phyloP scores from a whole-genome alignment of 2,329 filamentous ascomycete genomes.

The Aureobasidium leucospermi region DNA sequence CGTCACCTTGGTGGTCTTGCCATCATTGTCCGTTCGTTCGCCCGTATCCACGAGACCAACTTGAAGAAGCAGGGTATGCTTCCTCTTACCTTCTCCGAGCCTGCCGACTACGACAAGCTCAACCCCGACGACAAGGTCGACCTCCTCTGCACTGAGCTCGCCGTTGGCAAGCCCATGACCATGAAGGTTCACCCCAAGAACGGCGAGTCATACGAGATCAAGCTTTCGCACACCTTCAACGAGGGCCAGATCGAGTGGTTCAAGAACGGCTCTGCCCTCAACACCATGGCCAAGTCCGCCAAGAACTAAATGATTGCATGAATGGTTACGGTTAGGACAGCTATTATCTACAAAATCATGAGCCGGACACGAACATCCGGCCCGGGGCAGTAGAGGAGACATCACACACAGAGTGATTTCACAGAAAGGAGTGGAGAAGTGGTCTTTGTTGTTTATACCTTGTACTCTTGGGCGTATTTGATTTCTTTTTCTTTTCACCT shows the following conservation, averaged over 20 bases:
- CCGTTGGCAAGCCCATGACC: constrained; percentile 86
- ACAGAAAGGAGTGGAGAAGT: constrained; percentile 4
- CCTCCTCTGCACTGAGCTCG: constrained; percentile 79
- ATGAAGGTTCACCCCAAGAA: constrained; percentile 88
- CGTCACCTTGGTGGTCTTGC: constrained; percentile 94
- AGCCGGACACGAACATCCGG: constrained; percentile 2
- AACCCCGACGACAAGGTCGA: constrained; percentile 88
- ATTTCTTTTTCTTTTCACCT: constrained; percentile 10
- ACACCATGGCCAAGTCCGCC: constrained; percentile 81
- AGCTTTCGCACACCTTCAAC: constrained; percentile 95
- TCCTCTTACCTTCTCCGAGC: constrained; percentile 88
- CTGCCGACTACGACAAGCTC: constrained; percentile 97
- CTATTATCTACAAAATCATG: constrained; percentile 9
- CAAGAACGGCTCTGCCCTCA: constrained; percentile 92
- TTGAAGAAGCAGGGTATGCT: constrained; percentile 99
- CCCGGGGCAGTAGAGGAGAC: constrained; percentile 8
- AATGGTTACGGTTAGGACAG: constrained; percentile 10
- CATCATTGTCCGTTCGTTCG: constrained; percentile 92
- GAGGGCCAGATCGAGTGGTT: constrained; percentile 98
- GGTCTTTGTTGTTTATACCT: constrained; percentile 15
- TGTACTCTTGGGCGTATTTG: constrained; percentile 16
- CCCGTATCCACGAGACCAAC: constrained; percentile 99
- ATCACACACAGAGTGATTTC: constrained; percentile 9
- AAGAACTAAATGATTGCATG: constrained; percentile 11
- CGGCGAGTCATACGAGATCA: constrained; percentile 63